Percentiles rank a stretch among this genome's conserved stretches.
These are phyloP conservation scores for Plasmodium yoelii DNA, from an alignment of 169 alveolate genomes.

Conservation along the genomic window DNA sequence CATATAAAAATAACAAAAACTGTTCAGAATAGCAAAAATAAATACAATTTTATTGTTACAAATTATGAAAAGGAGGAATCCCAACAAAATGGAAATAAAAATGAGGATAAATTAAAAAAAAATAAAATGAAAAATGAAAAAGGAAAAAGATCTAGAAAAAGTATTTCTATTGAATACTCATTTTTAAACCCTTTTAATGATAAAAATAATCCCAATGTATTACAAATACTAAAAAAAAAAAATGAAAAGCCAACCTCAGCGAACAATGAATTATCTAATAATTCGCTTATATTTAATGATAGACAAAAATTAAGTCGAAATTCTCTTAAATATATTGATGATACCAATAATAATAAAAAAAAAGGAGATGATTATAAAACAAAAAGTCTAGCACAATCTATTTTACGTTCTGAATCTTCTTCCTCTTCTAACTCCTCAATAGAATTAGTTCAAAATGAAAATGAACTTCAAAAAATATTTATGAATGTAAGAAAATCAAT, in stretches of 20 bases:
- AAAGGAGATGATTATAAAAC: no score
- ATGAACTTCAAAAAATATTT: conserved; percentile 60
- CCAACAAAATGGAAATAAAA: background rate
- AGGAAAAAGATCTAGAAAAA: conserved; percentile 42
- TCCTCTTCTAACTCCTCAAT: conserved; percentile 67
- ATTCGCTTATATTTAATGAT: no score
- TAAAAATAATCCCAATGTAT: conserved; percentile 3
- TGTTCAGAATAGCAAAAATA: background rate
- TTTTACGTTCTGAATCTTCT: conserved; percentile 9
- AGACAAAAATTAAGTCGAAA: no score
- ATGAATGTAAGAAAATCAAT: conserved; percentile 71
- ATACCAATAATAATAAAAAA: no score
- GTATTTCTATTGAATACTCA: conserved; percentile 67
- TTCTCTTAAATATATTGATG: no score
- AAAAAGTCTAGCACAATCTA: no score
- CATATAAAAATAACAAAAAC: no score
- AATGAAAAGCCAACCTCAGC: background rate
- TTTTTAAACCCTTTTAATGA: conserved; percentile 62
- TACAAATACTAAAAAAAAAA: conserved; percentile 17
- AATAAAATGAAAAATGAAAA: background rate
- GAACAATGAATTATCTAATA: no score
- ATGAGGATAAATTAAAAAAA: background rate
- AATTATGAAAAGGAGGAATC: background rate
- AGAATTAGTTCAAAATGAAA: conserved; percentile 67
- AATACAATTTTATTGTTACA: conserved; percentile 20